Percentiles rank a stretch among this genome's conserved stretches.
phyloP scores from a whole-genome alignment of 805 yeast genomes.

The Candida boidinii region DNA sequence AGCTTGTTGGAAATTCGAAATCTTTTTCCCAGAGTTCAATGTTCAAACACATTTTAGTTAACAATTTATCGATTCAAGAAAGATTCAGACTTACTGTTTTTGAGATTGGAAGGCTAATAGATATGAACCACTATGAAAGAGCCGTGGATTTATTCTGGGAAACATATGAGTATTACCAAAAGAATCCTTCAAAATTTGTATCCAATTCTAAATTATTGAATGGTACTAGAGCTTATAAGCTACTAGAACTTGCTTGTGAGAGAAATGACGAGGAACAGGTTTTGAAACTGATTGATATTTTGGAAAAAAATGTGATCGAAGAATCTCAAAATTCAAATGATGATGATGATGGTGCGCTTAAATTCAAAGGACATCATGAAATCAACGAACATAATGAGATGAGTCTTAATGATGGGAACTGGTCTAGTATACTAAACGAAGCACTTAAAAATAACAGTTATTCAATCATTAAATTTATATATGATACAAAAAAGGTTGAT shows the following conservation, averaged over 20 bases:
- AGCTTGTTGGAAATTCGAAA: no score
- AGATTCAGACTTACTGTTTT: no score
- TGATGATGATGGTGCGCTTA: no score
- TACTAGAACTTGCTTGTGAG: slow-evolving; percentile 12
- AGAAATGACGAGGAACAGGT: slow-evolving; percentile 14
- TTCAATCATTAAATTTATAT: no score
- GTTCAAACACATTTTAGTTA: no score
- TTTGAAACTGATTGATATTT: slow-evolving; percentile 5
- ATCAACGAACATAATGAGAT: slow-evolving; percentile 7
- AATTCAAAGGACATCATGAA: slow-evolving; percentile 2
- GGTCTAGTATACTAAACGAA: slow-evolving; percentile 1
- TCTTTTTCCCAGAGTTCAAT: no score
- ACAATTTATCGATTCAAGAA: no score
- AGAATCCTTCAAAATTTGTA: neutral
- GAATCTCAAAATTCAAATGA: no score
- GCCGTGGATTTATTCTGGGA: slow-evolving; percentile 14
- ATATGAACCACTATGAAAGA: slow-evolving; percentile 13
- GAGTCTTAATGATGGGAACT: slow-evolving; percentile 6
- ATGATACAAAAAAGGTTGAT: no score
- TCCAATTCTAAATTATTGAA: slow-evolving; percentile 1
- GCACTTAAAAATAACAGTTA: slow-evolving; percentile 1
- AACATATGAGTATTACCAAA: slow-evolving; percentile 1
- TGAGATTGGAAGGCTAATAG: slow-evolving; percentile 11
- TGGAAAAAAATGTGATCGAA: slow-evolving; percentile 1
- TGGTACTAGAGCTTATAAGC: slow-evolving; percentile 5